These are phyloP conservation scores for Phalaenopsis equestris DNA, from an alignment of 106 monocot species.

Conservation along the genomic window DNA sequence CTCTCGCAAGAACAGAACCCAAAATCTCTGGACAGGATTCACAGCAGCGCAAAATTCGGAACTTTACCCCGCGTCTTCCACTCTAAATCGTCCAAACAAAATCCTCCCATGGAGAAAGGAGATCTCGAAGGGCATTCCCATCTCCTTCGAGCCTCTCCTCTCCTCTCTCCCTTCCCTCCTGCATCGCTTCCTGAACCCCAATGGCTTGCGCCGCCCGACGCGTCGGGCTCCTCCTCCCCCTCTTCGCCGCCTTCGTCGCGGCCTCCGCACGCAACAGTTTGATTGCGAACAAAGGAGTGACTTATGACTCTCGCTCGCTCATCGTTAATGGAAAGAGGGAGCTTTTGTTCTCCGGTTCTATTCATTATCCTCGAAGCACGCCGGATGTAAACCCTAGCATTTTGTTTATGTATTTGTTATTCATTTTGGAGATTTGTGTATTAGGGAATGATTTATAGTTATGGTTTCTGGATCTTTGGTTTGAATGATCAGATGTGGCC, in stretches of 20 bases:
- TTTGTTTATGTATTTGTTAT: not conserved
- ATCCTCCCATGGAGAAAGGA: not conserved
- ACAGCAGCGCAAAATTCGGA: not conserved
- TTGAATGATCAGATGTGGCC: slow-evolving; percentile 44
- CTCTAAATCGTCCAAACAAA: not conserved
- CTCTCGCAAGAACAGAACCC: too few relatives aligned
- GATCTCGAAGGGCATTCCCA: not conserved
- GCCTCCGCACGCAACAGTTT: not conserved
- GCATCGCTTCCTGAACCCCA: not conserved
- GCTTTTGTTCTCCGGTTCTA: slow-evolving; percentile 14
- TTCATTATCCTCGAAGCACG: slow-evolving; percentile 16
- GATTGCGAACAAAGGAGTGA: not conserved
- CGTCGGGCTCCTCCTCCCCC: not conserved
- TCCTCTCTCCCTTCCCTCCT: not conserved
- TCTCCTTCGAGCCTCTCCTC: not conserved
- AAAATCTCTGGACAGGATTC: too few relatives aligned
- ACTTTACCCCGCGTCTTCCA: not conserved
- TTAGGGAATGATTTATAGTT: too few relatives aligned
- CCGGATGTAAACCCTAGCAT: slow-evolving; percentile 5
- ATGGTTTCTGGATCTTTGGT: not conserved
- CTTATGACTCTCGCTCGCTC: slow-evolving; percentile 16
- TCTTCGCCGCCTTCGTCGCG: not conserved
- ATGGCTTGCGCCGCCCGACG: not conserved
- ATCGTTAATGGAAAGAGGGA: slow-evolving; percentile 18
- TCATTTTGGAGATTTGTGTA: too few relatives aligned